Evolutionary conservation across 805 yeast species (phyloP).

Genomic region (Danielozyma ontarioensis): DNA sequence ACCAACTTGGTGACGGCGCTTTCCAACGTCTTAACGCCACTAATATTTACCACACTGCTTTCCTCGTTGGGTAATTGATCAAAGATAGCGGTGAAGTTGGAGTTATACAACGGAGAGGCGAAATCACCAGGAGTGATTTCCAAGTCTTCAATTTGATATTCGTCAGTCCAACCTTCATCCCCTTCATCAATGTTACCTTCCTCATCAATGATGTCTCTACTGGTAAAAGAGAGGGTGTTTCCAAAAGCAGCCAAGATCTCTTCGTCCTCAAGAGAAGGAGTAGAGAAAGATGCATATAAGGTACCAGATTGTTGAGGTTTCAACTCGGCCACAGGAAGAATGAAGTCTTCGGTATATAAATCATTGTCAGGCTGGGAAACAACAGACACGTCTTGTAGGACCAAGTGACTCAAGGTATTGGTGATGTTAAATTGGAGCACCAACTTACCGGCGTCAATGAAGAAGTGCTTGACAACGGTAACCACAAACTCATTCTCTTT

Average conservation of each 20-base stretch:
- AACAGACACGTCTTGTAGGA: constrained; percentile 72
- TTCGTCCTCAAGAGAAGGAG: constrained; percentile 45
- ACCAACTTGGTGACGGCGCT: constrained; percentile 48
- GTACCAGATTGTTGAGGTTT: constrained; percentile 68
- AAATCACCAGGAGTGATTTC: constrained; percentile 77
- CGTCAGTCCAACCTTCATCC: constrained; percentile 86
- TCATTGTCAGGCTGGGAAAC: constrained; percentile 60
- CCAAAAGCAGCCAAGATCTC: constrained; percentile 43
- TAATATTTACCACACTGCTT: constrained; percentile 63
- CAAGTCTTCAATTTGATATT: constrained; percentile 83
- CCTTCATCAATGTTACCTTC: constrained; percentile 62
- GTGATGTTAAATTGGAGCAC: constrained; percentile 76
- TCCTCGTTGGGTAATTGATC: constrained; percentile 64
- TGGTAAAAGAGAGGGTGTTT: constrained; percentile 65
- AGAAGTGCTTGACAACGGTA: constrained; percentile 76
- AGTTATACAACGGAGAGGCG: constrained; percentile 69
- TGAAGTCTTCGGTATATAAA: constrained; percentile 60
- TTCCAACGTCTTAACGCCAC: constrained; percentile 32
- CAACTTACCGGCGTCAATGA: constrained; percentile 59
- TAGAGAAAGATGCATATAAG: constrained; percentile 70
- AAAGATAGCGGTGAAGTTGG: constrained; percentile 67
- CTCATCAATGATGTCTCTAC: constrained; percentile 73
- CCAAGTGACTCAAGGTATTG: constrained; percentile 77
- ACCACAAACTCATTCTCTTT: constrained; percentile 91
- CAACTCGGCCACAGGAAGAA: constrained; percentile 68